phyloP scores from a whole-genome alignment of 2,329 filamentous ascomycete genomes.

The Akanthomyces muscarius region DNA sequence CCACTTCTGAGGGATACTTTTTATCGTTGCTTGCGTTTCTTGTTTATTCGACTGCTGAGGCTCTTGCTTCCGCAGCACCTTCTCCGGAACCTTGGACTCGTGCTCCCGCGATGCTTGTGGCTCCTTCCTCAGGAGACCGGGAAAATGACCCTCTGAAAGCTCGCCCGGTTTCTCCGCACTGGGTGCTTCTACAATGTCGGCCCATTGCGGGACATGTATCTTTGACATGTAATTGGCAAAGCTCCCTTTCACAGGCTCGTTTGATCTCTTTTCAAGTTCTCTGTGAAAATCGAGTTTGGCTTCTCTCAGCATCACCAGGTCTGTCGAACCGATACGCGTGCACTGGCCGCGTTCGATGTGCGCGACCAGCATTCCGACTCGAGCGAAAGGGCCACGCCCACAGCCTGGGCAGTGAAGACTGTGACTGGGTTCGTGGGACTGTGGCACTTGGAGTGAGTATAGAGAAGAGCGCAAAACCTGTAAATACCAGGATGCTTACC shows the following conservation, averaged over 20 bases:
- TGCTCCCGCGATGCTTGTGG: background rate
- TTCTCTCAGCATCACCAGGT: constrained; percentile 34
- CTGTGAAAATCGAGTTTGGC: constrained; percentile 35
- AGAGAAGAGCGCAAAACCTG: background rate
- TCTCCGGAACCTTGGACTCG: background rate
- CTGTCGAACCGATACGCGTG: constrained; percentile 28
- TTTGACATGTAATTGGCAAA: constrained; percentile 26
- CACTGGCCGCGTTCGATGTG: constrained; percentile 46
- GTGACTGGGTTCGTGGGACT: constrained; percentile 39
- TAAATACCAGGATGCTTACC: constrained; percentile 24
- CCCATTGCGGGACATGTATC: background rate
- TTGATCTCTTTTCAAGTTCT: constrained; percentile 26
- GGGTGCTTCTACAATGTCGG: background rate
- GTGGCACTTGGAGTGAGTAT: background rate
- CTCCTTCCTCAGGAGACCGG: background rate
- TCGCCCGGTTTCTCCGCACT: background rate
- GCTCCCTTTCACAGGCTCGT: constrained; percentile 27
- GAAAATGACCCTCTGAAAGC: background rate
- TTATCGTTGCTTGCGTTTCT: background rate
- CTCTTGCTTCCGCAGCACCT: background rate
- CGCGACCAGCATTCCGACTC: constrained; percentile 35
- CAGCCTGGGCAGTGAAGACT: constrained; percentile 47
- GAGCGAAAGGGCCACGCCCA: constrained; percentile 31
- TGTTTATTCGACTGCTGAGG: background rate
- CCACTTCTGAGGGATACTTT: background rate